Evolutionary conservation across 306 rosid genomes (phyloP).

Genomic region (Cicer arietinum): DNA sequence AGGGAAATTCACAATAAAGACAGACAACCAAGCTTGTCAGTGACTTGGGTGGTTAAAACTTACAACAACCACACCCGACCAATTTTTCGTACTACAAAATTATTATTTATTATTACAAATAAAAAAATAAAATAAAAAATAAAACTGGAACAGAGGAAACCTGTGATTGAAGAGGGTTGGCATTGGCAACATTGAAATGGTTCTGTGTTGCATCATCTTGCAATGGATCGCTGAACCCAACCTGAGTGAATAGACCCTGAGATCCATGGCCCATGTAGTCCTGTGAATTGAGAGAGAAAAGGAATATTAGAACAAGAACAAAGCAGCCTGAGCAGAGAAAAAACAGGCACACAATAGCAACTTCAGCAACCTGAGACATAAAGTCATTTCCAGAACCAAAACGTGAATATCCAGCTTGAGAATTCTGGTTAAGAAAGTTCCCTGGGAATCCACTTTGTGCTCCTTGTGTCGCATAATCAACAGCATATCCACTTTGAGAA

Average conservation of each 20-base stretch:
- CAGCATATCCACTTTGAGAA: slow-evolving; percentile 94
- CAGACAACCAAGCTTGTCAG: slow-evolving; percentile 6
- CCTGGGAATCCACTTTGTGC: slow-evolving; percentile 96
- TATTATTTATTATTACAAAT: neutral
- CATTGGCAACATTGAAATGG: slow-evolving; percentile 77
- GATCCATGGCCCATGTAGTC: slow-evolving; percentile 96
- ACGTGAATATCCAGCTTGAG: slow-evolving; percentile 96
- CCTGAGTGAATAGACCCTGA: slow-evolving; percentile 95
- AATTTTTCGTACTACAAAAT: neutral
- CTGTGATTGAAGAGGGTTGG: slow-evolving; percentile 96
- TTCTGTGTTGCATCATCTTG: slow-evolving; percentile 89
- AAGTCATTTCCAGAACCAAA: slow-evolving; percentile 95
- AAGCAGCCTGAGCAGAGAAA: slow-evolving; percentile 10
- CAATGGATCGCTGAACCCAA: slow-evolving; percentile 84
- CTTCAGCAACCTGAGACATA: slow-evolving; percentile 87
- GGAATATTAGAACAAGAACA: slow-evolving; percentile 21
- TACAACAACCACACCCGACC: slow-evolving; percentile 11
- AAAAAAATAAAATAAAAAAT: neutral
- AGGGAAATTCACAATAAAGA: slow-evolving; percentile 2
- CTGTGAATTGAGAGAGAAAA: slow-evolving; percentile 50
- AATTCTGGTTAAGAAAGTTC: slow-evolving; percentile 85
- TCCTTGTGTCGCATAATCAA: slow-evolving; percentile 93
- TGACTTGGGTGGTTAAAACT: slow-evolving; percentile 1
- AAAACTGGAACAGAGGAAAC: slow-evolving; percentile 52
- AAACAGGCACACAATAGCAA: neutral